Base-by-base conservation (phyloP, 805 yeast species). In the Phaffomyces opuntiae region DNA sequence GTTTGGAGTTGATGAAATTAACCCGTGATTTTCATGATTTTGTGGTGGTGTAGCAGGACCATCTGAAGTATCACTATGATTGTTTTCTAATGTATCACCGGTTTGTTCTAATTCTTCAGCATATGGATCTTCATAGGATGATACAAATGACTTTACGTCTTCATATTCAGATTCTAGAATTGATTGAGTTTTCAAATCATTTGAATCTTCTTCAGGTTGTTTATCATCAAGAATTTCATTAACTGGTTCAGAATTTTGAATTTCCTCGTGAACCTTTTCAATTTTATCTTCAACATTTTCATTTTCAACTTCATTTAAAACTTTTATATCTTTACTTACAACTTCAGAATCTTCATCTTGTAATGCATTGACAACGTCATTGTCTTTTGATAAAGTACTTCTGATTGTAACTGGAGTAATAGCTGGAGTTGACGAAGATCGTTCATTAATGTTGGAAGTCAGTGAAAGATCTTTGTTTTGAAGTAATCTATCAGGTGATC, bases 91-190 rank as follows among this genome's bases (percentile, higher is more conserved):
- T 24, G 29, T 40, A 7, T 50, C 45, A 33, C 41, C 45, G 13
- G 47, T 53, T 9, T 43, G 44, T 11, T 37, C 41, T 33, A 39
- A 17, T 32, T 42, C 48, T 42, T 46, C 47, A 19, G 29, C 38
- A 32, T 46, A 46, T 9, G 38, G 40, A 9, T 52, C 53, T 16
- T 60, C 65, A 46, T 53, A 53, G 3, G 63, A 47, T 1, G 63
- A 52, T 19, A 54, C 52, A 38, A 61, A 52, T 17, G 61, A 53
- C 17, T 61, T 66, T 16, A 55, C 53, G 17, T 61, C 71, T 40
- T 57, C 56, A 19, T 35, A 19, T 5, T 9, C 19, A 17, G 37
- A 35, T 16, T 19, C 13, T 16, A 13, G 7, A 9, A 11, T 35
- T 35, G 37, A 35, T 17, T 35, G 37, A 14, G 17, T n/a, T 17